Evolutionary conservation across 352 stramenopile species (phyloP), one percentile per base, ranked within the genome.

Genomic region (Peronosclerospora sorghi): DNA sequence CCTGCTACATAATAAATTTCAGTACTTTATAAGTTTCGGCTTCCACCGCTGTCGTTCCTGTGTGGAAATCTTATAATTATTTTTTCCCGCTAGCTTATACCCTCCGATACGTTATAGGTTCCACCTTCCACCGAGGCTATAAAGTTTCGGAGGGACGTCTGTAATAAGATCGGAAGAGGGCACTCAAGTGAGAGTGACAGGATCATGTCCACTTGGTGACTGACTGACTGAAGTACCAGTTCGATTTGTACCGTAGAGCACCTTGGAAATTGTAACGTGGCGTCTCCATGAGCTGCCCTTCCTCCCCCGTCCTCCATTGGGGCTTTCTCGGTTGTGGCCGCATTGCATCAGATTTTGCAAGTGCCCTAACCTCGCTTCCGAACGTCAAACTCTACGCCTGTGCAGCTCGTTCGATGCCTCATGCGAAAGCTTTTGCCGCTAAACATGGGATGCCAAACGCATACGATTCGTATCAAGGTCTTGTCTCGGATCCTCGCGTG

Each of bases 391-490:
- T 79, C 42, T 58, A 65, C 27, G 69, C 69, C 1, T 87, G 74
- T 26, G 72, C 72, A 0, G 62, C 74, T 7, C 62, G 74, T 0
- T 76, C 65, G 10, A 34, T 85, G 21, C 13, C 47, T 21, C 67
- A 59, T 39, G 58, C 80, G 35, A 35, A 79, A 51, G 35, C 68
- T 23, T 75, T 80, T 56, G 61, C 65, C 15, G 35, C 58, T 13
- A 30, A 57, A 14, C 57, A 73, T 36, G 57, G 51, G 68, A 45
- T 42, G 30, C 40, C 15, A 10, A 43, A 43, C 0, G 61, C 69
- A 0, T 90, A 95, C 55, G 84, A 72, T 15, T 86, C 68, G 32
- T 97, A 97, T 59, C 73, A 93, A 27, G 65, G 80, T 44, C 65
- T 97, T 15, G 67, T 72, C 18, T 27, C 57, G 2, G 86, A 97